A percentile compares a stretch with the other conserved stretches of the same genome.
Conservation (phyloP, 2,329 filamentous ascomycete genomes). For the Fusarium abutilonis region DNA sequence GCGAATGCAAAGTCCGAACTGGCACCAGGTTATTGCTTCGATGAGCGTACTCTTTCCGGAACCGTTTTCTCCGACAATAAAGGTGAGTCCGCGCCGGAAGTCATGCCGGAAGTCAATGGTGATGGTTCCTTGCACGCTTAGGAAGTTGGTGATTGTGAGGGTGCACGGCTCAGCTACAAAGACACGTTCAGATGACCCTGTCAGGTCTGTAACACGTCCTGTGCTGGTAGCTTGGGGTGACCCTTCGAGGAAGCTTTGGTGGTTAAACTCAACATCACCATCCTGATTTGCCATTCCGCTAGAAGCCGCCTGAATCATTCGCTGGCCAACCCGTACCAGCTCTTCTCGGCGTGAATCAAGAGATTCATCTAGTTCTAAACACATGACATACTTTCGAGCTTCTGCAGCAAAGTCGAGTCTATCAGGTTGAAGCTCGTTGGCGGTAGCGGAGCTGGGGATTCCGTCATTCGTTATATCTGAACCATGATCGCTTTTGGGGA, state of each 20-base stretch:
- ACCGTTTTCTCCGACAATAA: constrained; percentile 34
- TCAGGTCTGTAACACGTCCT: constrained; percentile 5
- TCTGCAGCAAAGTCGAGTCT: constrained; percentile 20
- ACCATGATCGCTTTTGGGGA: neutral
- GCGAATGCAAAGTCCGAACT: constrained; percentile 34
- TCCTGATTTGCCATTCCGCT: constrained; percentile 5
- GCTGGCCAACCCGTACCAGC: constrained; percentile 32
- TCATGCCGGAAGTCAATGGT: constrained; percentile 25
- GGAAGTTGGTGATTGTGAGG: constrained; percentile 39
- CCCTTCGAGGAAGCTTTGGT: constrained; percentile 25
- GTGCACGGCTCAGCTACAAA: constrained; percentile 33
- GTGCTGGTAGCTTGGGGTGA: constrained; percentile 11
- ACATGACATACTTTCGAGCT: constrained; percentile 26
- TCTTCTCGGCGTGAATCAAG: constrained; percentile 24
- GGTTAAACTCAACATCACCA: neutral
- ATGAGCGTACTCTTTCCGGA: constrained; percentile 38
- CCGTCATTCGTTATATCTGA: neutral
- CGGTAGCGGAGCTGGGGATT: neutral
- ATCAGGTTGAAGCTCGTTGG: neutral
- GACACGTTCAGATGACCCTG: constrained; percentile 13
- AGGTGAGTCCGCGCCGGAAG: constrained; percentile 27
- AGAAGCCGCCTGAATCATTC: constrained; percentile 28
- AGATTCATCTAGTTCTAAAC: constrained; percentile 11
- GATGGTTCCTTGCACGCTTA: constrained; percentile 31
- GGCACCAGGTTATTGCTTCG: constrained; percentile 34